These are phyloP conservation scores for Aureobasidium sp. DNA, from an alignment of 2,329 filamentous ascomycete species.

Conservation along the genomic window DNA sequence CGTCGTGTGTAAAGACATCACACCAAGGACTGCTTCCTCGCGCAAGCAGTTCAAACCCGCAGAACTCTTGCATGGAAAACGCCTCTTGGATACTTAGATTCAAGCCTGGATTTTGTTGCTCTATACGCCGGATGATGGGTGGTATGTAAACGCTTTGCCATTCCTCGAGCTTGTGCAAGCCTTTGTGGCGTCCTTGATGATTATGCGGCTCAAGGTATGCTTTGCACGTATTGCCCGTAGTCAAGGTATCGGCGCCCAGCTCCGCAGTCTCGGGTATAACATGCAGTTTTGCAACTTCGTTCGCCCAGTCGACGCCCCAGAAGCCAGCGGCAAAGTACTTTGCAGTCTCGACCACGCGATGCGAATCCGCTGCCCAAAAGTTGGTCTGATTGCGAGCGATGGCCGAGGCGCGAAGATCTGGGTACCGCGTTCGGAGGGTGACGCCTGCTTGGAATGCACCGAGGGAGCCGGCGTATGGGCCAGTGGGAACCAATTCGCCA, in stretches of 20 bases:
- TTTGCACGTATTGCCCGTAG: slow-evolving; percentile 44
- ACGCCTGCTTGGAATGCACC: slow-evolving; percentile 49
- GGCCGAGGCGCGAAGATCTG: slow-evolving; percentile 35
- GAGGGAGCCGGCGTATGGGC: slow-evolving; percentile 50
- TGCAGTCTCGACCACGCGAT: slow-evolving; percentile 51
- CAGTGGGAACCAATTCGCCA: slow-evolving; percentile 46
- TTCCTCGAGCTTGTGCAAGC: slow-evolving; percentile 39
- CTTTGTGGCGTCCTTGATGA: slow-evolving; percentile 44
- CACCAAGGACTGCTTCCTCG: slow-evolving; percentile 52
- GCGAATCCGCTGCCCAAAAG: slow-evolving; percentile 50
- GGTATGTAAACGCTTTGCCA: slow-evolving; percentile 45
- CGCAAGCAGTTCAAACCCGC: slow-evolving; percentile 51
- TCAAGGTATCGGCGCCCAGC: slow-evolving; percentile 49
- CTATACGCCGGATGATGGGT: slow-evolving; percentile 40
- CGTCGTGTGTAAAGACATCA: slow-evolving; percentile 46
- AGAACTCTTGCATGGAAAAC: slow-evolving; percentile 56
- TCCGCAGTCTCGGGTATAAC: slow-evolving; percentile 47
- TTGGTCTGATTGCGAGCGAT: slow-evolving; percentile 28
- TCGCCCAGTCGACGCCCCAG: slow-evolving; percentile 46
- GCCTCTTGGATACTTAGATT: slow-evolving; percentile 42
- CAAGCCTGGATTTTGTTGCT: slow-evolving; percentile 37
- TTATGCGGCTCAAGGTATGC: slow-evolving; percentile 32
- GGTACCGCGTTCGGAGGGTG: slow-evolving; percentile 48
- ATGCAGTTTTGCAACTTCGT: slow-evolving; percentile 35
- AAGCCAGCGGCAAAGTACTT: slow-evolving; percentile 49